Conservation (phyloP, 2,329 filamentous ascomycete species). For the Emericellopsis atlantica region DNA sequence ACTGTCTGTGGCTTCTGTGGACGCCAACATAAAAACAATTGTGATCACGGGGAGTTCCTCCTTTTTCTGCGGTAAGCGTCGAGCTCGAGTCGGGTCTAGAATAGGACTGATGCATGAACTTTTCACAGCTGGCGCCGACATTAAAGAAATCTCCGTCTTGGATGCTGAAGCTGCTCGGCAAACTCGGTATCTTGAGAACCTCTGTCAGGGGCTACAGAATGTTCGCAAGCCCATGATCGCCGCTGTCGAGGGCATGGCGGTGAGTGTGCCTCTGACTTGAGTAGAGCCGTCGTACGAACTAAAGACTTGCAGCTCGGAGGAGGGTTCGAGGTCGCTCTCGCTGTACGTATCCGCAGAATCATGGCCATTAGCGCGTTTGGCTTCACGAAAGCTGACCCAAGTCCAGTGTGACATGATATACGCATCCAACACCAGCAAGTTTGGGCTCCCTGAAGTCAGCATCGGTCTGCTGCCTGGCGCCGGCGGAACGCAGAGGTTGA, state of each 20-base stretch:
- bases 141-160: conserved; percentile 7
- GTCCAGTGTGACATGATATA: conserved; percentile 24
- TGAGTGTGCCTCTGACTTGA: conserved; percentile 15
- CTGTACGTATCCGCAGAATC: conserved; percentile 14
- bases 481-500: conserved; percentile 26
- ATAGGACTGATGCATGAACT: too few relatives aligned
- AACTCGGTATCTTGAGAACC: conserved; percentile 25
- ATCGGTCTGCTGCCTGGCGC: conserved; percentile 27
- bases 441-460: conserved; percentile 24
- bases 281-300: not conserved
- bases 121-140: conserved; percentile 7
- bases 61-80: conserved; percentile 14
- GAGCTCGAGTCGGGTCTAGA: too few relatives aligned
- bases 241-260: conserved; percentile 35
- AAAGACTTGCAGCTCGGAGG: conserved; percentile 26
- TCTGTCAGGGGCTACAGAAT: conserved; percentile 20
- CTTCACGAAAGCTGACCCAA: too few relatives aligned
- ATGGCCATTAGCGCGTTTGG: too few relatives aligned
- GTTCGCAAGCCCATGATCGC: conserved; percentile 33
- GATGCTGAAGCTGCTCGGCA: conserved; percentile 12
- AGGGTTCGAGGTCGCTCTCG: conserved; percentile 35
- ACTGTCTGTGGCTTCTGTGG: conserved; percentile 9
- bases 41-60: conserved; percentile 22
- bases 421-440: conserved; percentile 18
- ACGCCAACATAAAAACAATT: conserved; percentile 17